Evolutionary conservation across 2,329 filamentous ascomycete genomes (phyloP), one percentile per base, ranked within the genome.

Genomic region (Monilinia aucupariae): DNA sequence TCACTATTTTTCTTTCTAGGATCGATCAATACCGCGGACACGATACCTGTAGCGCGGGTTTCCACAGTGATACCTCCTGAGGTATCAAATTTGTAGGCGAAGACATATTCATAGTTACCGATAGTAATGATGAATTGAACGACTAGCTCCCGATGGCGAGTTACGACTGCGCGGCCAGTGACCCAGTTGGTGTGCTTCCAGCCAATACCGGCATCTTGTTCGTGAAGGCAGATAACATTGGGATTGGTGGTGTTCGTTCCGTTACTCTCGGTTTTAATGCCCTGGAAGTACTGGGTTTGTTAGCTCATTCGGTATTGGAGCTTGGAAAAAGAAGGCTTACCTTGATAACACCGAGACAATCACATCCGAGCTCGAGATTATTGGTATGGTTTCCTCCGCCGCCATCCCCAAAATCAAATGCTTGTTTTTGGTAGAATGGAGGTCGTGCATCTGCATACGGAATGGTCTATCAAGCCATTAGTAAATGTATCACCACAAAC

Each of bases 181-280:
- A 86, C 79, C 76, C 82, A 87, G 75, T 89, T 88, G 6, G 85
- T 87, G 74, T 89, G 86, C 71, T 89, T 89, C 85, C 85, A 89
- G 8, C 81, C 79, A 49, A 89, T 87, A 5, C 87, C 87, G 60
- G 84, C 82, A 68, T 90, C 87, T 70, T 88, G 83, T 72, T 90
- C 87, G 70, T 89, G 87, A 4, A 89, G 75, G 69, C 87, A 90
- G 62, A 89, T 77, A 7, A 86, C 85, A 66, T 89, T 89, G 20
- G 79, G 79, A 32, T 79, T 78, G 1, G 78, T 68, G 10, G 77
- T 79, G 0, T 84, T 80, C 53, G 80, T 78, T 2, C 86, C 87
- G 54, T 83, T 76, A 6, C 80, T 71, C 13, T 79, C 77, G 0
- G 82, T 78, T 45, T 84, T 76, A 30, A 85, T 76, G 2, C 78